A percentile compares a stretch with the other conserved stretches of the same genome.
These are phyloP conservation scores for Albatrellus ellisii DNA, from an alignment of 768 basidiomycete species.

Conservation along the genomic window DNA sequence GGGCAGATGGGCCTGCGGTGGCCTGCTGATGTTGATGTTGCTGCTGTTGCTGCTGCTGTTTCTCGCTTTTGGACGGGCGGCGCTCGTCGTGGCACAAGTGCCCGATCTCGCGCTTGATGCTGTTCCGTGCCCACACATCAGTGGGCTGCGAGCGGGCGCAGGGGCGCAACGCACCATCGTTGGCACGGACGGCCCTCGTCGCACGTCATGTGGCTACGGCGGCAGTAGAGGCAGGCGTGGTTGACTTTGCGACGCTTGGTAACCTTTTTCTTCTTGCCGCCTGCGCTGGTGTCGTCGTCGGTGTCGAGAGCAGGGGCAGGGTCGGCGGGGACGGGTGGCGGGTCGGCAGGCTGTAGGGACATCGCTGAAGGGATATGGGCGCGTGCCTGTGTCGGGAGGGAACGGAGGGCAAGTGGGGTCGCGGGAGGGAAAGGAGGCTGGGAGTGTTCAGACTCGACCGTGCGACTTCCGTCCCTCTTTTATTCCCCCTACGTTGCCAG, in stretches of 20 bases:
- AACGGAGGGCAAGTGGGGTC: too few relatives aligned
- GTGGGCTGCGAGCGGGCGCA: slow-evolving; percentile 8
- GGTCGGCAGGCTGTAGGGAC: background rate
- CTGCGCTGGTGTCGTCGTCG: slow-evolving; percentile 20
- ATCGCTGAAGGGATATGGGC: too few relatives aligned
- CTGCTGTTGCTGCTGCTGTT: slow-evolving; percentile 24
- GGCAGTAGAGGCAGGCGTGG: slow-evolving; percentile 89
- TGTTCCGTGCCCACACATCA: slow-evolving; percentile 24
- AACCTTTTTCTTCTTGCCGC: slow-evolving; percentile 24
- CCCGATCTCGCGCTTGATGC: slow-evolving; percentile 93
- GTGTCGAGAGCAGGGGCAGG: background rate
- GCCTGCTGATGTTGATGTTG: too few relatives aligned
- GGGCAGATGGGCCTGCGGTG: slow-evolving; percentile 15
- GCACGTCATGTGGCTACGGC: slow-evolving; percentile 87
- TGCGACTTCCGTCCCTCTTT: too few relatives aligned
- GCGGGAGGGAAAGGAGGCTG: too few relatives aligned
- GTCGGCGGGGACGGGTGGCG: background rate
- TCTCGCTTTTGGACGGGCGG: slow-evolving; percentile 29
- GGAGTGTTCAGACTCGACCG: too few relatives aligned
- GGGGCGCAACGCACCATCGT: slow-evolving; percentile 58
- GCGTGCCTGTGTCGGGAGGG: too few relatives aligned
- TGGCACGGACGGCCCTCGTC: slow-evolving; percentile 86
- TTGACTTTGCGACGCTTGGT: slow-evolving; percentile 76
- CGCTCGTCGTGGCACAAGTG: slow-evolving; percentile 89
- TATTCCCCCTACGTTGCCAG: too few relatives aligned